Conservation (phyloP, 169 alveolate species). For the Amoebophrya sp. region DNA sequence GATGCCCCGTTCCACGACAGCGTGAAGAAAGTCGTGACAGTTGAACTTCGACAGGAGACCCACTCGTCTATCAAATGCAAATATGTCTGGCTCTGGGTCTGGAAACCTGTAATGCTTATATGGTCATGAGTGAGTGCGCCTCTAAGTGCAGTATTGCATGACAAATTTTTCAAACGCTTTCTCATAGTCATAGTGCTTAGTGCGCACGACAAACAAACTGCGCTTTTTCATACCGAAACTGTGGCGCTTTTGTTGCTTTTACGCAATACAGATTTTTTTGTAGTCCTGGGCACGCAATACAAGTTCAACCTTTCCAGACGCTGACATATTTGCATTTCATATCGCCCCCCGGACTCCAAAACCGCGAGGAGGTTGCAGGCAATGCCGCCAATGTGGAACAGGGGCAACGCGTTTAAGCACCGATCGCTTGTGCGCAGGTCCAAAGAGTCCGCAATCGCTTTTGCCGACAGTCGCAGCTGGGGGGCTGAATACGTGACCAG, state of each 20-base stretch:
- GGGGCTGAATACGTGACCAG: background rate
- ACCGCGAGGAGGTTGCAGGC: background rate
- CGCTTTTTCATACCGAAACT: background rate
- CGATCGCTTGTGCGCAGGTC: background rate
- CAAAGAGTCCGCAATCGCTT: background rate
- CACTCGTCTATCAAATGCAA: background rate
- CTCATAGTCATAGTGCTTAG: background rate
- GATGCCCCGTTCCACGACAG: background rate
- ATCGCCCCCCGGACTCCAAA: background rate
- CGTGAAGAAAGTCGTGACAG: background rate
- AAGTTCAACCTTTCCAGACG: too few relatives aligned
- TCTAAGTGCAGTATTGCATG: background rate
- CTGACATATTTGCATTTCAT: background rate
- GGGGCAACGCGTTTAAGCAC: background rate
- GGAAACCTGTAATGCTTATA: too few relatives aligned
- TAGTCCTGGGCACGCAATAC: too few relatives aligned
- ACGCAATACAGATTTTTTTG: too few relatives aligned
- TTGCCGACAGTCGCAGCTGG: background rate
- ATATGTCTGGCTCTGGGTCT: too few relatives aligned
- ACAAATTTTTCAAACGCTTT: background rate
- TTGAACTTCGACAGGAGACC: background rate
- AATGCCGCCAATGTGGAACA: background rate
- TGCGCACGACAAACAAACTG: background rate
- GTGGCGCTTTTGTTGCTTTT: too few relatives aligned
- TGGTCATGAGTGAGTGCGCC: background rate